Evolutionary conservation across 768 basidiomycete genomes (phyloP), one percentile per base, ranked within the genome.

Genomic region (Russula vinacea): DNA sequence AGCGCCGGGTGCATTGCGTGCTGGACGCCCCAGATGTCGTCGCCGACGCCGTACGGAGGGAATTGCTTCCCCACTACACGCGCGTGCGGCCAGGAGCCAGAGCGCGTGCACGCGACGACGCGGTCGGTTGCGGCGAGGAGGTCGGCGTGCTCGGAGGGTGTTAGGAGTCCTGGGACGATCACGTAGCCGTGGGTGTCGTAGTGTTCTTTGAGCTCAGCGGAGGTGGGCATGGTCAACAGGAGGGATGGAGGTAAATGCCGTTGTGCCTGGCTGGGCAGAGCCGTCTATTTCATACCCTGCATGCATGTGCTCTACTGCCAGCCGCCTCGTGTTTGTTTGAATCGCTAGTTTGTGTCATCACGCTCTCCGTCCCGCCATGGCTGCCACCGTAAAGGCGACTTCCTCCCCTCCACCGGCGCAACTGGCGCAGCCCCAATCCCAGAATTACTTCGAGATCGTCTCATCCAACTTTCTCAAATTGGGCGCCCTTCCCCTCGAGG

Each of bases 21-120:
- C 68, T 91, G 90, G 2, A 90, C 84, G 2, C 90, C 90, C 89
- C 90, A 91, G 0, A 86, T 83, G 73, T 92, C 90, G 2, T 83
- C 81, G 44, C 83, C 74, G 45, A 69, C 77, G 58, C 80, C 84
- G 68, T 80, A 91, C 0, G 89, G 90, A 3, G 90, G 89, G 65
- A 91, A 92, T 72, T 90, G 88, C 65, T 85, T 87, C 1, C 90
- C 90, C 19, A 92, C 87, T 0, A 84, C 85, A 40, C 90, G 81
- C 4, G 88, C 78, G 68, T 86, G 78, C 0, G 82, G 76, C 90
- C 89, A 92, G 2, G 71, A 64, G 2, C 88, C 88, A 0, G 76
- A 57, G 5, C 89, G 83, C 0, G 26, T 5, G n/a, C 44, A n/a
- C n/a, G 44, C 44, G 44, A 85, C 78, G 3, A 77, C 81, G 24